Evolutionary conservation across 2,329 filamentous ascomycete species (phyloP).

Genomic region (Colletotrichum aenigma): DNA sequence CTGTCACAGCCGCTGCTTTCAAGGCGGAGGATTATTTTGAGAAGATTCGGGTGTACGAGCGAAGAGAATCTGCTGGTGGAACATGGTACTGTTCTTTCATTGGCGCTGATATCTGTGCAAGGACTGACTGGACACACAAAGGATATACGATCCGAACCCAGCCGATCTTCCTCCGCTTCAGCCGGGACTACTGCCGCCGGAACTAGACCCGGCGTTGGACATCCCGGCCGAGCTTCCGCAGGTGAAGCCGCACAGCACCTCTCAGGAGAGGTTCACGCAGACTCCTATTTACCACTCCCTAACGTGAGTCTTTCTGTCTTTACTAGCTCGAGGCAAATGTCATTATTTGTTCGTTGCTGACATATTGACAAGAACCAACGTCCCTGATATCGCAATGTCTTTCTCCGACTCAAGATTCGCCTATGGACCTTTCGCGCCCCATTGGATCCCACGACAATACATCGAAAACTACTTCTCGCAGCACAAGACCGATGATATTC

Average conservation of each 20-base stretch:
- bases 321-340: too few relatives aligned
- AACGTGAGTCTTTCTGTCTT: constrained; percentile 41
- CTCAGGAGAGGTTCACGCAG: constrained; percentile 47
- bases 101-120: not conserved
- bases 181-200: constrained; percentile 48
- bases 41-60: constrained; percentile 45
- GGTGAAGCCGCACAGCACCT: constrained; percentile 37
- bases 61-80: constrained; percentile 45
- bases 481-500: constrained; percentile 48
- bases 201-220: constrained; percentile 48
- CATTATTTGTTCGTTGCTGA: too few relatives aligned
- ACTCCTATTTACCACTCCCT: constrained; percentile 57
- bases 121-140: constrained; percentile 22
- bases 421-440: constrained; percentile 61
- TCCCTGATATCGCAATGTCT: constrained; percentile 60
- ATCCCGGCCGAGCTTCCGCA: constrained; percentile 47
- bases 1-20: constrained; percentile 50
- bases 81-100: constrained; percentile 40
- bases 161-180: constrained; percentile 33
- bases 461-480: constrained; percentile 59
- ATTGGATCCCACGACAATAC: constrained; percentile 59
- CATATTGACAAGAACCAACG: constrained; percentile 49
- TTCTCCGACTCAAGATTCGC: constrained; percentile 58
- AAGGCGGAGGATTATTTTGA: constrained; percentile 49
- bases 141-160: constrained; percentile 56